Conservation (phyloP, 345 rosid species). For the Microcos paniculata region DNA sequence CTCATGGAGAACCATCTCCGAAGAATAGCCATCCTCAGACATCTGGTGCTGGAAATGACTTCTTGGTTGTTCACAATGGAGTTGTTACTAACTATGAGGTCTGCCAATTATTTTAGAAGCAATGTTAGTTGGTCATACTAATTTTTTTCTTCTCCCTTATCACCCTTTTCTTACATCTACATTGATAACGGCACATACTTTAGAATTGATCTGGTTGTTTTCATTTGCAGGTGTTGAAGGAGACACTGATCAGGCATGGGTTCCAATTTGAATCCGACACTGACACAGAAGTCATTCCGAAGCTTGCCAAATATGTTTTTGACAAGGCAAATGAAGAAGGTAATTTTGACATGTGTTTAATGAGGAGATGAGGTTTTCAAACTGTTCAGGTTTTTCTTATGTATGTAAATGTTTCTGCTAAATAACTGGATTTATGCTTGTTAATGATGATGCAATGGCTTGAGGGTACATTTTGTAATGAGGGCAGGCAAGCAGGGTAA, state of each 20-base stretch:
- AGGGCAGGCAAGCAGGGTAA: background rate
- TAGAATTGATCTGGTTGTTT: background rate
- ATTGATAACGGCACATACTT: background rate
- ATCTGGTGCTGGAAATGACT: conserved; percentile 59
- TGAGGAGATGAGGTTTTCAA: background rate
- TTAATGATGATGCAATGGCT: background rate
- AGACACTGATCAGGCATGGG: conserved; percentile 56
- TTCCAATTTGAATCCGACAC: conserved; percentile 69
- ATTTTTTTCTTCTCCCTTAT: background rate
- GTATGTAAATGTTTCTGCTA: background rate
- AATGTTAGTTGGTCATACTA: background rate
- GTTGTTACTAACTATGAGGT: conserved; percentile 71
- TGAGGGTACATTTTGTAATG: background rate
- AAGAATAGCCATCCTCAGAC: conserved; percentile 69
- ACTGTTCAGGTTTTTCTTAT: background rate
- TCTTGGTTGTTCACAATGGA: conserved; percentile 75
- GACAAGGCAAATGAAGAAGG: conserved; percentile 71
- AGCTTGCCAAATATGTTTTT: conserved; percentile 68
- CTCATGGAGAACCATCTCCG: conserved; percentile 76
- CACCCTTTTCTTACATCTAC: background rate
- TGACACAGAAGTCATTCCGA: conserved; percentile 76
- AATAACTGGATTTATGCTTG: background rate
- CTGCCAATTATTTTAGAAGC: conserved; percentile 1
- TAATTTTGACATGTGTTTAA: conserved; percentile 11
- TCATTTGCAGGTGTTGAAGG: conserved; percentile 48